phyloP scores from a whole-genome alignment of 768 basidiomycete species.

The Gautieria morchelliformis region DNA sequence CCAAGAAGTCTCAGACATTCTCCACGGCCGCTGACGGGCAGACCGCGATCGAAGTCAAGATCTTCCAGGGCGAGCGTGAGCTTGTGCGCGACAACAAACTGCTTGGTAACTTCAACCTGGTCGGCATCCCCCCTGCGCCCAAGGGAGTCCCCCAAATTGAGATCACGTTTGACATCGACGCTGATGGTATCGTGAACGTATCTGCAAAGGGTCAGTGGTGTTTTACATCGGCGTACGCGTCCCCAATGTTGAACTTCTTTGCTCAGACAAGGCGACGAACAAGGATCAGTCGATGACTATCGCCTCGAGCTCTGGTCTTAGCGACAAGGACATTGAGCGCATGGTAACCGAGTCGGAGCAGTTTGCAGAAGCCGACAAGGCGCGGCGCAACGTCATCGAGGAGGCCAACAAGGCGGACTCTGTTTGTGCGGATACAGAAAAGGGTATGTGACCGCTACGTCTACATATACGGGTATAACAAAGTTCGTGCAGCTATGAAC shows the following conservation, averaged over 20 bases:
- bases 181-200: constrained; percentile 96
- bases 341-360: constrained; percentile 95
- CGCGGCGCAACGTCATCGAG: constrained; percentile 81
- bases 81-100: constrained; percentile 97
- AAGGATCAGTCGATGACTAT: constrained; percentile 97
- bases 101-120: constrained; percentile 98
- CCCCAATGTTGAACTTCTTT: not conserved
- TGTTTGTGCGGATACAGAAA: constrained; percentile 90
- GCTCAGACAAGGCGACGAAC: constrained; percentile 65
- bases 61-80: constrained; percentile 99
- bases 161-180: constrained; percentile 95
- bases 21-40: constrained; percentile 99
- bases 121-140: constrained; percentile 86
- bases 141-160: constrained; percentile 81
- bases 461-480: not conserved
- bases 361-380: constrained; percentile 89
- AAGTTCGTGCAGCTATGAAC: constrained; percentile 56
- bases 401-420: constrained; percentile 96
- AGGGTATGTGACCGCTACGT: constrained; percentile 41
- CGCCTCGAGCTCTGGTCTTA: constrained; percentile 92
- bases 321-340: constrained; percentile 91
- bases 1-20: constrained; percentile 99
- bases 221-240: not conserved
- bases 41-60: constrained; percentile 99
- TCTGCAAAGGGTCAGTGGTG: constrained; percentile 63